Base-by-base conservation (phyloP, 2,329 filamentous ascomycete species). In the Microcyclospora pomicola region DNA sequence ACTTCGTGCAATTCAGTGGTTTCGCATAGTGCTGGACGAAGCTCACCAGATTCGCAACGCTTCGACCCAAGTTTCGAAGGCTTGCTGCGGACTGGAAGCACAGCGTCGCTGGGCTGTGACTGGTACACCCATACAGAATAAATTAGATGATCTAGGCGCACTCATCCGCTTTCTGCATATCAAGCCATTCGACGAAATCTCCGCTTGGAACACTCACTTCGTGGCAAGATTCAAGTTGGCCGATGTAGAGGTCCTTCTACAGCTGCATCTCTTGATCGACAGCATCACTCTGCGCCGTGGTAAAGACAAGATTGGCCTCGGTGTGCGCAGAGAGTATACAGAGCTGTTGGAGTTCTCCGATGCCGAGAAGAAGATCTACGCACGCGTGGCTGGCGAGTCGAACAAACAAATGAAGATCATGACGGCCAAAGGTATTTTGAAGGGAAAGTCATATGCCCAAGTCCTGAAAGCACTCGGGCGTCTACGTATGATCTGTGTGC, bases 21-120 rank as follows among this genome's bases (percentile, higher is more conserved):
- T 94, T 57, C 80, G 88, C 14, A 82, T 96, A 38, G 85, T 95
- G 1, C 71, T 96, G 1, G 88, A 96, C 46, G 88, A 98, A 61
- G 91, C 87, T 1, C 91, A 98, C 57, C 82, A 82, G 60, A 96
- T 98, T 47, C 82, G 91, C 16, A 88, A 92, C 50, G 80, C 83
- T 45, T 73, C 69, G 3, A 88, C 86, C 1, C 67, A 82, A 31
- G 81, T 88, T 48, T 92, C 86, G 38, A 85, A 87, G 56, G 83
- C 84, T 2, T 83, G 91, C 14, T 87, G 85, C 46, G 73, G 75
- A 14, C 67, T 96, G 2, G 72, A 82, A 42, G 83, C 86, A 2
- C 73, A 82, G 53, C 76, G 87, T 27, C 79, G 87, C 27, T 98
- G 91, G 91, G 88, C 87, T 2, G 84, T 96, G n/a, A 96, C 91